Evolutionary conservation across 176 grass and related monocot species (phyloP).

Genomic region (Musa beccarii): DNA sequence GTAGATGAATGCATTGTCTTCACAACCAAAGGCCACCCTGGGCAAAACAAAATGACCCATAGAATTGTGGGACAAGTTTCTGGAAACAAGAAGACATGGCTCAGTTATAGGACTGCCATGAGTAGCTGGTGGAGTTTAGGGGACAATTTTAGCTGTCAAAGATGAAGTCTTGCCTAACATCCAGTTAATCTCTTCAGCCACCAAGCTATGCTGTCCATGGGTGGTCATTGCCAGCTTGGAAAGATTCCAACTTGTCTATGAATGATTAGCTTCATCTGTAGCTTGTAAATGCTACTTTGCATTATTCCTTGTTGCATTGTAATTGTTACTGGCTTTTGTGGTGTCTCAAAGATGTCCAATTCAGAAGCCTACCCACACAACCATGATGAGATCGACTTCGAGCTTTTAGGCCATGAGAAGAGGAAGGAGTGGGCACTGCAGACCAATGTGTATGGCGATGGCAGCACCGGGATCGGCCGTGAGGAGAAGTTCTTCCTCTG

Average conservation of each 20-base stretch:
- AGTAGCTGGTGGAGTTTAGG: background rate
- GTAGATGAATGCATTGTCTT: too few relatives aligned
- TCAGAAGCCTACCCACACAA: constrained; percentile 1
- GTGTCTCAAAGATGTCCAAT: constrained; percentile 1
- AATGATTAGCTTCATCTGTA: background rate
- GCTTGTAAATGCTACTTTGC: background rate
- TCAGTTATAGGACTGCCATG: background rate
- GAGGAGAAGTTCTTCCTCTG: constrained; percentile 15
- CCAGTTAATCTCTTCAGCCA: background rate
- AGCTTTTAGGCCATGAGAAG: constrained; percentile 5
- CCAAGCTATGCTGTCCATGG: background rate
- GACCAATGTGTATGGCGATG: constrained; percentile 11
- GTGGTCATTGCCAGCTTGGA: background rate
- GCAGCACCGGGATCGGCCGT: background rate
- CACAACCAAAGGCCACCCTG: too few relatives aligned
- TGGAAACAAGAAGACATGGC: background rate
- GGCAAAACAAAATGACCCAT: too few relatives aligned
- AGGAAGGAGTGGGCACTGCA: constrained; percentile 11
- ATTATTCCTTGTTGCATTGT: background rate
- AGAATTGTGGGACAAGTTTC: too few relatives aligned
- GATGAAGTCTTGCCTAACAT: background rate
- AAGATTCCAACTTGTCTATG: background rate
- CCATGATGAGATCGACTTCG: constrained; percentile 15
- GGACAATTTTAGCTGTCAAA: constrained; percentile 3
- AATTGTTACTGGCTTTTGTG: background rate